Evolutionary conservation across 148 eudicot genomes (phyloP).

Genomic region (Heliamphora exappendiculata): DNA sequence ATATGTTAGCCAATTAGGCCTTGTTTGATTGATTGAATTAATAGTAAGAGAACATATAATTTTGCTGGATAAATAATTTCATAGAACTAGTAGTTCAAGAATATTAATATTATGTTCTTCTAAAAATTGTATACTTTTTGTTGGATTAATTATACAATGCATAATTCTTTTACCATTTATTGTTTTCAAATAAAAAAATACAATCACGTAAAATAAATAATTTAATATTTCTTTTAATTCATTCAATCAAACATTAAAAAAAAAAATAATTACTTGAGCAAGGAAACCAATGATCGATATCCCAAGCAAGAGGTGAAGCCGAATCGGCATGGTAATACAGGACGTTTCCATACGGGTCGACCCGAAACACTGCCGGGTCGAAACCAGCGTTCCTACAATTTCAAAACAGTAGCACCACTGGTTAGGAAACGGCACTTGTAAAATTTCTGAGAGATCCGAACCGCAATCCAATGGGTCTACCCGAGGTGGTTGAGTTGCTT

Average conservation of each 20-base stretch:
- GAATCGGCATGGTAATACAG: conserved; percentile 88
- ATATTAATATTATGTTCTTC: too few relatives aligned
- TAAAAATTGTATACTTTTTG: too few relatives aligned
- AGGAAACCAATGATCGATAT: conserved; percentile 94
- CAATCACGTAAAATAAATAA: background rate
- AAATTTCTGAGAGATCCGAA: background rate
- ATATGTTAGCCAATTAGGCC: too few relatives aligned
- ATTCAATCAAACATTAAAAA: too few relatives aligned
- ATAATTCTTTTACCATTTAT: too few relatives aligned
- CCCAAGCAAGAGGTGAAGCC: conserved; percentile 95
- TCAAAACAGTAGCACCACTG: background rate
- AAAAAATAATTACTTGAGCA: conserved; percentile 58
- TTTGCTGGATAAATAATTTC: too few relatives aligned
- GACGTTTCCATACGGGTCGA: conserved; percentile 93
- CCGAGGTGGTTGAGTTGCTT: conserved; percentile 97
- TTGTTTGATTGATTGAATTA: too few relatives aligned
- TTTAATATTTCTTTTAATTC: too few relatives aligned
- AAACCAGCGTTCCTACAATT: conserved; percentile 81
- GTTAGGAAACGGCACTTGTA: background rate
- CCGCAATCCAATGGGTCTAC: conserved; percentile 26
- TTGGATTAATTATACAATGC: too few relatives aligned
- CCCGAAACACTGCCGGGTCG: conserved; percentile 84
- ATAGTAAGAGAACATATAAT: too few relatives aligned
- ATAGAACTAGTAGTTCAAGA: too few relatives aligned
- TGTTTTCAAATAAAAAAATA: background rate